Conservation (phyloP, 202 grass and related monocot genomes). For the Alloteropsis angusta region DNA sequence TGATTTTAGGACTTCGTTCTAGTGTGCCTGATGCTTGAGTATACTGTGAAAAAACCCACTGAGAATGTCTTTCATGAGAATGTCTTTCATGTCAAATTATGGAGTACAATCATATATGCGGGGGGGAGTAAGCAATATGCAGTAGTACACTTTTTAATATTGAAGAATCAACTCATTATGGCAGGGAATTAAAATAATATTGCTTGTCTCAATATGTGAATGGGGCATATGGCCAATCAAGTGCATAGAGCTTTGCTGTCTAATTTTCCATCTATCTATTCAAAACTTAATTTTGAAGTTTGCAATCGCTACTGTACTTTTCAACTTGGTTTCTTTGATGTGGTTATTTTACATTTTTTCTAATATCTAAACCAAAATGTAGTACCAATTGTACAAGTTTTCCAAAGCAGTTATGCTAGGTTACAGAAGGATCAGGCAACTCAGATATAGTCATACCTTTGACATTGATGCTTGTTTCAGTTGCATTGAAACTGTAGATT, state of each 20-base stretch:
- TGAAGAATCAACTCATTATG: background rate
- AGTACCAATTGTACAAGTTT: background rate
- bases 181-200: background rate
- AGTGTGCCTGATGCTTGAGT: background rate
- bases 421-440: background rate
- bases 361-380: background rate
- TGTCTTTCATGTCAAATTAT: background rate
- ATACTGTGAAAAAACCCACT: background rate
- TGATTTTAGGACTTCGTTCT: background rate
- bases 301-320: background rate
- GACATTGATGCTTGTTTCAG: background rate
- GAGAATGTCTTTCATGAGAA: no score
- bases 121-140: background rate
- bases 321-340: background rate
- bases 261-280: background rate
- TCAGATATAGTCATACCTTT: background rate
- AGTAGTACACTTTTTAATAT: background rate
- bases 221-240: background rate
- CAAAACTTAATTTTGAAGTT: background rate
- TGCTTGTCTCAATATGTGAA: background rate
- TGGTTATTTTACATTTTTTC: background rate
- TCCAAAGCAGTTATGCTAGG: background rate
- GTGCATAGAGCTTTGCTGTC: background rate
- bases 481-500: conserved; percentile 3
- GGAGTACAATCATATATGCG: background rate